Evolutionary conservation across 2,329 filamentous ascomycete species (phyloP).

Genomic region (Chaetothyriales sp.): DNA sequence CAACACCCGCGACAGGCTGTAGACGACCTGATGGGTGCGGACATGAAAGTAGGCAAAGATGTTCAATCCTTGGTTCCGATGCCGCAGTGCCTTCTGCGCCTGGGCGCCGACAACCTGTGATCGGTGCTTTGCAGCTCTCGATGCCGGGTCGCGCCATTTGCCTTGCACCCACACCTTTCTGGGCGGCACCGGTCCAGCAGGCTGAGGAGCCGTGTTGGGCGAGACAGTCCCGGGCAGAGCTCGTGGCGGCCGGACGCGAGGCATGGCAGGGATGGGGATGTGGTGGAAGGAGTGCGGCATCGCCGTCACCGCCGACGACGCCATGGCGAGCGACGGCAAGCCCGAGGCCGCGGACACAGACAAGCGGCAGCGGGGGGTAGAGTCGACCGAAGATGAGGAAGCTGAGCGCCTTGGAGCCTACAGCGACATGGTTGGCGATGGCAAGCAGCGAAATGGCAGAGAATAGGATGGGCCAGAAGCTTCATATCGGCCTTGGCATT

Average conservation of each 20-base stretch:
- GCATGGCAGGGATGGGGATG: slow-evolving; percentile 13
- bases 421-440: neutral
- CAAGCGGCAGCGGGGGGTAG: too few species aligned
- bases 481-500: too few species aligned
- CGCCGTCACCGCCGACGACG: slow-evolving; percentile 11
- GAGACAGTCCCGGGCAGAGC: slow-evolving; percentile 14
- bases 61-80: slow-evolving; percentile 40
- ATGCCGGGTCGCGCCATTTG: slow-evolving; percentile 25
- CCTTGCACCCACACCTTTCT: slow-evolving; percentile 28
- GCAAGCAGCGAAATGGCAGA: neutral
- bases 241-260: slow-evolving; percentile 17
- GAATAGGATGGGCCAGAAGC: neutral
- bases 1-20: slow-evolving; percentile 44
- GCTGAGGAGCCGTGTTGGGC: slow-evolving; percentile 14
- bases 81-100: slow-evolving; percentile 33
- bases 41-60: slow-evolving; percentile 51
- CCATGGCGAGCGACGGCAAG: slow-evolving; percentile 7
- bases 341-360: neutral
- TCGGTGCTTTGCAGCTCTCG: slow-evolving; percentile 30
- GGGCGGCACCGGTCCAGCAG: slow-evolving; percentile 5
- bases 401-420: neutral
- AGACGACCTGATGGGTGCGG: slow-evolving; percentile 50
- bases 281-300: slow-evolving; percentile 12
- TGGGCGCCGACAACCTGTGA: slow-evolving; percentile 26
- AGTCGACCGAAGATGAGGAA: neutral